These are phyloP conservation scores for Trichoderma cornu-damae DNA, from an alignment of 2,329 filamentous ascomycete species.

Conservation along the genomic window DNA sequence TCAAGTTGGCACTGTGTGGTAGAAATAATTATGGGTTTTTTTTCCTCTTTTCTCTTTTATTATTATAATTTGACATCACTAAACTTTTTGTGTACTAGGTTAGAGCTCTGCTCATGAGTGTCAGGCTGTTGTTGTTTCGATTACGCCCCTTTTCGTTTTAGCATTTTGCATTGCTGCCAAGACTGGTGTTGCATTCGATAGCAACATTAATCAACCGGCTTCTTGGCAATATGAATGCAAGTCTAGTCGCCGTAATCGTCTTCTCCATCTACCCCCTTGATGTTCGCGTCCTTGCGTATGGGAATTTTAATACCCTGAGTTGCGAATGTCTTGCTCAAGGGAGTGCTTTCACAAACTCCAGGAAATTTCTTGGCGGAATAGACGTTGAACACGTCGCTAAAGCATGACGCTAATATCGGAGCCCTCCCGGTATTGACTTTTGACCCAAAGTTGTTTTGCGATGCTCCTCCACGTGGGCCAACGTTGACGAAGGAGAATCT, in stretches of 20 bases:
- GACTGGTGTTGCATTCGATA: not conserved
- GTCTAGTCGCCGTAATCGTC: constrained; percentile 40
- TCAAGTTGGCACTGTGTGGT: not conserved
- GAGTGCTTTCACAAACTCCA: constrained; percentile 89
- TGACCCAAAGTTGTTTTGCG: constrained; percentile 36
- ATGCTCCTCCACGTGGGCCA: constrained; percentile 45
- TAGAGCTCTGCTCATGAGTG: not conserved
- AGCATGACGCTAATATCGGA: constrained; percentile 77
- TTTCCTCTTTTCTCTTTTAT: too few relatives aligned
- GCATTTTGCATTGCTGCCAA: not conserved
- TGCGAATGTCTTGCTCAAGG: constrained; percentile 87
- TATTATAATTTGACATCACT: too few relatives aligned
- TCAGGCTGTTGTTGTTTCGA: not conserved
- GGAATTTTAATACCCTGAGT: constrained; percentile 94
- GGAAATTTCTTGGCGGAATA: constrained; percentile 98
- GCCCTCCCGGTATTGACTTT: constrained; percentile 68
- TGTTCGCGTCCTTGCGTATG: constrained; percentile 76
- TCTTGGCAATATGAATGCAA: not conserved
- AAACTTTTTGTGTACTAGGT: not conserved
- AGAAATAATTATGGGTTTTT: not conserved
- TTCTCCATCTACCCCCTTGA: constrained; percentile 48
- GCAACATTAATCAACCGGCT: not conserved
- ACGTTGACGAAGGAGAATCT: constrained; percentile 81
- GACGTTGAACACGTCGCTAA: constrained; percentile 86
- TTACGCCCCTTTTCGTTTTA: not conserved